Base-by-base conservation (phyloP, 345 rosid genomes). In the Anacardium occidentale region DNA sequence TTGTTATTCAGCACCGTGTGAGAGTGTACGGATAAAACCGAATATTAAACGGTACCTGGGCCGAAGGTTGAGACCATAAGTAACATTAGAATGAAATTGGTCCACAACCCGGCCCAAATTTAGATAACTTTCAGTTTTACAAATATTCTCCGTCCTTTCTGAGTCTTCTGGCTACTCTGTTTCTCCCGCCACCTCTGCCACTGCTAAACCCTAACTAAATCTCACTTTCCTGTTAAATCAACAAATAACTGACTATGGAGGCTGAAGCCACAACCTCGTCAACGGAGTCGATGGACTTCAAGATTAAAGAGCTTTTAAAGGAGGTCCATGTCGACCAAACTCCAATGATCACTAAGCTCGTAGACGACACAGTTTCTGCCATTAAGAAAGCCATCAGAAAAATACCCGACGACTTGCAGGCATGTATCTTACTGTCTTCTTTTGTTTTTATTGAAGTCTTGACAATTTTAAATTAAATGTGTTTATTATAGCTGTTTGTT, bases 391-490 rank as follows among this genome's bases (percentile, higher is more conserved):
- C 81, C 70, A 79, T 87, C 61, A 62, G 61, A 18, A 67, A 74
- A 71, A 83, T 90, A 55, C 88, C 91, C 22, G 78, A 86, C 11
- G 85, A 73, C 55, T 71, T 88, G 13, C 74, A 75, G 85, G 95
- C 87, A 40, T 50, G 20, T 51, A 4, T 34, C 25, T 25, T 55
- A 13, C 44, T 60, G 10, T 51, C 50, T 57, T 67, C 51, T 24
- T 42, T 34, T 21, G 25, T 74, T 64, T 54, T 3, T 57, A 7
- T 9, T 18, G 32, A 5, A 45, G 7, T 10, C 21, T 53, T 22
- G n/a, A 24, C 18, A n/a, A 64, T 44, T 22, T 48, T 25, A 20
- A 15, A 47, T 47, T 50, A 8, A 24, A 25, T 18, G 15, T 20
- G 3, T 50, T 14, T 50, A 15, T 14, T 6, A 37, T 37, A 37